A percentile compares a stretch with the other conserved stretches of the same genome.
These are phyloP conservation scores for Niveomyces coronatus DNA, from an alignment of 2,329 filamentous ascomycete genomes.

Conservation along the genomic window DNA sequence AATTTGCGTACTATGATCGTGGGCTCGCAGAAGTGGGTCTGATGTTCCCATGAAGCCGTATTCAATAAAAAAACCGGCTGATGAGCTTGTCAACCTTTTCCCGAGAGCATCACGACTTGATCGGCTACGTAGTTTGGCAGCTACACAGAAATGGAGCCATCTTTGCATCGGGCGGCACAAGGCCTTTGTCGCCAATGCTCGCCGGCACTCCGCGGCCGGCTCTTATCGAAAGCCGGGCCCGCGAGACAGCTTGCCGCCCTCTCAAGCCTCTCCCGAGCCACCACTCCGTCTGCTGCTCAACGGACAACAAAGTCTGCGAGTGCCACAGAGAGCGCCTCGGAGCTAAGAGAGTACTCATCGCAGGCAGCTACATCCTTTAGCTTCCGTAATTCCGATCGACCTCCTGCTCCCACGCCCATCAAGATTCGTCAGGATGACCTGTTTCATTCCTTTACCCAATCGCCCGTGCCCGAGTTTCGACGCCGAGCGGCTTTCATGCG, in stretches of 20 bases:
- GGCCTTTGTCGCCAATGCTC: constrained; percentile 32
- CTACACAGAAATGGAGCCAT: constrained; percentile 33
- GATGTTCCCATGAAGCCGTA: background rate
- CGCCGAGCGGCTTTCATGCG: constrained; percentile 82
- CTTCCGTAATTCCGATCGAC: constrained; percentile 12
- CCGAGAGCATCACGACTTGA: constrained; percentile 11
- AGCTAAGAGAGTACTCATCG: constrained; percentile 7
- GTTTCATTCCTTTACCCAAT: constrained; percentile 85
- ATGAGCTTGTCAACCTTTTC: constrained; percentile 3
- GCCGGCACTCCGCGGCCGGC: constrained; percentile 21
- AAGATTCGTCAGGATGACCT: constrained; percentile 64
- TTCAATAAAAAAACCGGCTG: constrained; percentile 7
- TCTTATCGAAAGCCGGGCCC: background rate
- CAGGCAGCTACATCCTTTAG: constrained; percentile 6
- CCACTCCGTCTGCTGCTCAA: background rate
- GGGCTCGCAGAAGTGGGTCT: constrained; percentile 2
- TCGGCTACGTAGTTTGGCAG: background rate
- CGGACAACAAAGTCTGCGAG: background rate
- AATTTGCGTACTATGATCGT: background rate
- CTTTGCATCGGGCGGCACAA: constrained; percentile 28
- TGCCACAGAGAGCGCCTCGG: background rate
- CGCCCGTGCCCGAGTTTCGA: constrained; percentile 80
- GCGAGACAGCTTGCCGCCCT: constrained; percentile 5
- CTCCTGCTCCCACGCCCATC: constrained; percentile 15
- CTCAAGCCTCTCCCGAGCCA: constrained; percentile 4